Evolutionary conservation across 257 asterid genomes (phyloP).

Genomic region (Ilex aquifolium): DNA sequence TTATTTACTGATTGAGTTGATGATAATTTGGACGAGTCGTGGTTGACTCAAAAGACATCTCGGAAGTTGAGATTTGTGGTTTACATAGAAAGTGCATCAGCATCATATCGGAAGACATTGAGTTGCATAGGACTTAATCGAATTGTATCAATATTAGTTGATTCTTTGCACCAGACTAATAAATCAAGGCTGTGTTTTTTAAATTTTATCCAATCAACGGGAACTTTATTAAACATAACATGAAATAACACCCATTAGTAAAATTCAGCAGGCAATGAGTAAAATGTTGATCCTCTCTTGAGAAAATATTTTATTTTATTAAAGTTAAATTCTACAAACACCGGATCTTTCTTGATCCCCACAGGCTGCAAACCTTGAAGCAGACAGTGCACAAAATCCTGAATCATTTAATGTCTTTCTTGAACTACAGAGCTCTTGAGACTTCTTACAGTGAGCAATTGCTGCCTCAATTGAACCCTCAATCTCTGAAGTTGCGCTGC

Average conservation of each 20-base stretch:
- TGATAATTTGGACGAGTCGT: no score
- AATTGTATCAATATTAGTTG: no score
- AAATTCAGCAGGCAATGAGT: not conserved
- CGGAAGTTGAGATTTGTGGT: no score
- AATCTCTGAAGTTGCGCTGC: slow-evolving; percentile 52
- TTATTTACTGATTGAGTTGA: no score
- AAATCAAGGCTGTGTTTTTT: no score
- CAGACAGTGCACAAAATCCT: slow-evolving; percentile 18
- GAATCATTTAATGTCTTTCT: slow-evolving; percentile 22
- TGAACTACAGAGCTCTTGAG: slow-evolving; percentile 33
- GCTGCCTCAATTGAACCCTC: slow-evolving; percentile 80
- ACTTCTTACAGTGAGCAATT: slow-evolving; percentile 81
- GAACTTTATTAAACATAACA: no score
- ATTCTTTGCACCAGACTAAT: no score
- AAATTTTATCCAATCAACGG: no score
- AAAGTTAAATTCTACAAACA: slow-evolving; percentile 22
- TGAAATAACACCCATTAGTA: not conserved
- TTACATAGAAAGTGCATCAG: no score
- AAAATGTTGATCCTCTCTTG: not conserved
- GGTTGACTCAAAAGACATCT: no score
- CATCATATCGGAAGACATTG: no score
- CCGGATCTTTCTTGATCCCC: slow-evolving; percentile 19
- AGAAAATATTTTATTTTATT: not conserved
- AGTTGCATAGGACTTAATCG: no score
- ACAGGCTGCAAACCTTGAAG: slow-evolving; percentile 20